Percentiles rank a stretch among this genome's conserved stretches.
Evolutionary conservation across 306 rosid species (phyloP).

Genomic region (Hippophae gyantsensis): DNA sequence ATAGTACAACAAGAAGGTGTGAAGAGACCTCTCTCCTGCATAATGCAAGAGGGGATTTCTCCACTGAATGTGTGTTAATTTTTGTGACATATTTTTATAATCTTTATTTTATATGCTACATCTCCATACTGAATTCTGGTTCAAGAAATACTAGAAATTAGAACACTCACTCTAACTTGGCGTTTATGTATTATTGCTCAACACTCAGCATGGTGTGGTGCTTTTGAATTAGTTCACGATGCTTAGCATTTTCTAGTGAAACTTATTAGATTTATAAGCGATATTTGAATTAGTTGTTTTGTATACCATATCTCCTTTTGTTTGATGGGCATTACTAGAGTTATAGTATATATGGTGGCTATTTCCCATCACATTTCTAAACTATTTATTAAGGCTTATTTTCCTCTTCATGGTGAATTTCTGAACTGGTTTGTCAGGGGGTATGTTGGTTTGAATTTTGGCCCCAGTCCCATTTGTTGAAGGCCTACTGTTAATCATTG

Average conservation of each 20-base stretch:
- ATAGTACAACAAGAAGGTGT: too few species aligned
- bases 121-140: too few species aligned
- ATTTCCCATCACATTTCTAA: slow-evolving; percentile 12
- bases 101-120: neutral
- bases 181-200: neutral
- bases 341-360: slow-evolving; percentile 19
- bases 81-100: neutral
- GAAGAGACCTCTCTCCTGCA: too few species aligned
- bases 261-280: neutral
- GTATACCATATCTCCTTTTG: neutral
- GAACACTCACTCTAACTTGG: too few species aligned
- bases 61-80: neutral
- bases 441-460: slow-evolving; percentile 95
- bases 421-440: slow-evolving; percentile 99
- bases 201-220: neutral
- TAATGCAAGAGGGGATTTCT: too few species aligned
- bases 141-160: too few species aligned
- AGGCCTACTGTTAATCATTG: slow-evolving; percentile 69
- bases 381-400: slow-evolving; percentile 18
- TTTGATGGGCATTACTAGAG: slow-evolving; percentile 3
- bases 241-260: neutral
- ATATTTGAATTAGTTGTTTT: slow-evolving; percentile 13
- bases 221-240: too few species aligned
- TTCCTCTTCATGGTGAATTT: slow-evolving; percentile 35
- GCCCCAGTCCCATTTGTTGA: slow-evolving; percentile 91